Conservation (phyloP, 1,284 basidiomycete genomes). For the Agroathelia rolfsii region DNA sequence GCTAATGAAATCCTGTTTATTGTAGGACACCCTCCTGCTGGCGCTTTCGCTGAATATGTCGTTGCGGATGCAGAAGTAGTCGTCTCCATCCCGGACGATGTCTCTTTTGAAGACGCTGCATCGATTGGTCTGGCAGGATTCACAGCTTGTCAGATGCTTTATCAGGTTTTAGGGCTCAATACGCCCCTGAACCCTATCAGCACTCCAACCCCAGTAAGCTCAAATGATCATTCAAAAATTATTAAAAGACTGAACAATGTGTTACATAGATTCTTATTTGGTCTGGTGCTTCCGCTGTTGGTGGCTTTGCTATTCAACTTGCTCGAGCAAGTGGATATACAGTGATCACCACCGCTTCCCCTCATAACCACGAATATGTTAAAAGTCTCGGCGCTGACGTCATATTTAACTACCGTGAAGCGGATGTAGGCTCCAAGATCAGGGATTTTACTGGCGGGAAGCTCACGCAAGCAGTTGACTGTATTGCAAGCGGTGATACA, state of each 20-base stretch:
- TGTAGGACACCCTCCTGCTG: conserved; percentile 8
- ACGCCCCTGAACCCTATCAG: conserved; percentile 13
- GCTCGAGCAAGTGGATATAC: conserved; percentile 26
- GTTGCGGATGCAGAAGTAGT: conserved; percentile 15
- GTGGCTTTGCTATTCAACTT: conserved; percentile 30
- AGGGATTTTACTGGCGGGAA: conserved; percentile 17
- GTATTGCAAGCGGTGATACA: conserved; percentile 16
- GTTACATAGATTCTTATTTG: conserved; percentile 24
- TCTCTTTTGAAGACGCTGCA: conserved; percentile 22
- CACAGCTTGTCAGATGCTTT: conserved; percentile 19
- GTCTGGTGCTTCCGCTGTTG: conserved; percentile 25
- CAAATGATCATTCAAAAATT: too few relatives aligned
- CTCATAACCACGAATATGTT: conserved; percentile 22
- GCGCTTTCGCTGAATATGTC: conserved; percentile 26
- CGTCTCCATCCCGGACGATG: conserved; percentile 19
- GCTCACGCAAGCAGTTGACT: conserved; percentile 20
- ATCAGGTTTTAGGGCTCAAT: conserved; percentile 17
- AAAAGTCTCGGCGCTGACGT: conserved; percentile 27
- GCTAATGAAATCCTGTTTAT: too few relatives aligned
- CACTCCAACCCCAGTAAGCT: too few relatives aligned
- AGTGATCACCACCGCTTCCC: conserved; percentile 29
- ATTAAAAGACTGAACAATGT: too few relatives aligned
- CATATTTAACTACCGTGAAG: conserved; percentile 26
- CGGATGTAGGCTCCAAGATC: conserved; percentile 16
- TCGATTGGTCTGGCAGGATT: conserved; percentile 21